These are phyloP conservation scores for Phialophora expanda DNA, from an alignment of 2,329 filamentous ascomycete genomes.

Conservation along the genomic window DNA sequence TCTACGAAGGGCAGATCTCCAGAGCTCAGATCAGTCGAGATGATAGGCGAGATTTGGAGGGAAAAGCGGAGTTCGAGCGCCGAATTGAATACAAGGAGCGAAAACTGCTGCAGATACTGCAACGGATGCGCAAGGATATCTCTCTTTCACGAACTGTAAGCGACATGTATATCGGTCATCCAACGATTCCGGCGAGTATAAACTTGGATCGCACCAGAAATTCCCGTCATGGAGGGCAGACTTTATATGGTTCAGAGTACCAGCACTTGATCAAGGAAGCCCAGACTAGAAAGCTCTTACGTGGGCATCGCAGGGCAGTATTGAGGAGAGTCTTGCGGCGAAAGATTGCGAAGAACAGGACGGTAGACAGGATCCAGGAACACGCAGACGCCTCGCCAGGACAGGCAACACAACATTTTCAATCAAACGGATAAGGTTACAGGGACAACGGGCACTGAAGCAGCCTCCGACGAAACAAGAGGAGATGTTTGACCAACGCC, in stretches of 20 bases:
- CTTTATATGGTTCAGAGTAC: background rate
- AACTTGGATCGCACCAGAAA: background rate
- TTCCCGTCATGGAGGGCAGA: background rate
- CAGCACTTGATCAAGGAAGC: constrained; percentile 3
- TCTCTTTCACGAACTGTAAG: constrained; percentile 13
- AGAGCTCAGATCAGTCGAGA: constrained; percentile 4
- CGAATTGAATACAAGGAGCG: constrained; percentile 7
- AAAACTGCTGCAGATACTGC: constrained; percentile 11
- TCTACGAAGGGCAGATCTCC: constrained; percentile 20
- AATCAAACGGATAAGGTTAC: background rate
- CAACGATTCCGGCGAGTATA: background rate
- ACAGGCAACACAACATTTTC: background rate
- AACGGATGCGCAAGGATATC: constrained; percentile 15
- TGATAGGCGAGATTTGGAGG: constrained; percentile 1
- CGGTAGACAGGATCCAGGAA: background rate
- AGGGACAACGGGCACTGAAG: background rate
- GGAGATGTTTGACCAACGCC: background rate
- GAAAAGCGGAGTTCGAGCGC: background rate
- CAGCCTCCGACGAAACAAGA: background rate
- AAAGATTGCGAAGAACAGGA: background rate
- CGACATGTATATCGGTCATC: constrained; percentile 21
- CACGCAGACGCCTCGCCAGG: background rate
- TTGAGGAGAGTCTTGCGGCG: background rate
- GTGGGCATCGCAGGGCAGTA: background rate
- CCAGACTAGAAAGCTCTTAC: background rate